A percentile compares a stretch with the other conserved stretches of the same genome.
Conservation (phyloP, 495 filamentous ascomycete genomes). For the Neurospora africana region DNA sequence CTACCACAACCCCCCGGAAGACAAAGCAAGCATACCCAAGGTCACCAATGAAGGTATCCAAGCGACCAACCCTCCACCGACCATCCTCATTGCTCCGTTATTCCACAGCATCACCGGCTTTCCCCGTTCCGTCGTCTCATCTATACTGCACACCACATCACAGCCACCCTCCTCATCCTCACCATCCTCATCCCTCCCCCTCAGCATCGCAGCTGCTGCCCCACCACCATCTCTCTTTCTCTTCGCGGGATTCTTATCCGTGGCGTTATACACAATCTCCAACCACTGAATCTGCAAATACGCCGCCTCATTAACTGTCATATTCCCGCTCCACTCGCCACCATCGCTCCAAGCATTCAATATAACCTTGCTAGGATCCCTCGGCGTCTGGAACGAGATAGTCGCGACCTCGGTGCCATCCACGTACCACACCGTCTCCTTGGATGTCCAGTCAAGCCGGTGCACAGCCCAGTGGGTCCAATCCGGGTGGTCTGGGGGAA, state of each 20-base stretch:
- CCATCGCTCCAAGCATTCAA: slow-evolving; percentile 74
- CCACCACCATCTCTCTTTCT: neutral
- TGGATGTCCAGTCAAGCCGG: slow-evolving; percentile 60
- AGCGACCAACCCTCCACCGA: neutral
- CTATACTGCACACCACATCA: slow-evolving; percentile 38
- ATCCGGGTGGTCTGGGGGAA: slow-evolving; percentile 28
- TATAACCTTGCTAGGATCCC: slow-evolving; percentile 46
- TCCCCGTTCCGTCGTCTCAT: slow-evolving; percentile 32
- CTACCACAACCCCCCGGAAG: neutral
- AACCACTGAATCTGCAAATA: slow-evolving; percentile 65
- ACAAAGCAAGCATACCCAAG: slow-evolving; percentile 1
- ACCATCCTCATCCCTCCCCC: slow-evolving; percentile 13
- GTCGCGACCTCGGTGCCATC: slow-evolving; percentile 45
- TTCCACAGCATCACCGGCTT: slow-evolving; percentile 34
- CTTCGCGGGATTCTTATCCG: slow-evolving; percentile 7
- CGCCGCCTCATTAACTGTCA: slow-evolving; percentile 48
- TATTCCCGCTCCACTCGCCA: slow-evolving; percentile 61
- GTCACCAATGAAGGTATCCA: slow-evolving; percentile 6
- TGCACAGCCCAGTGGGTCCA: slow-evolving; percentile 65
- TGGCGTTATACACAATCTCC: slow-evolving; percentile 58
- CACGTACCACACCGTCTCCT: slow-evolving; percentile 56
- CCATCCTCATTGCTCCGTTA: slow-evolving; percentile 19
- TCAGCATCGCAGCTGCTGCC: neutral
- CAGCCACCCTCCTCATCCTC: slow-evolving; percentile 20
- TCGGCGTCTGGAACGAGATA: slow-evolving; percentile 53